Base-by-base conservation (phyloP, 1,284 basidiomycete species). In the Ustilago trichophora region DNA sequence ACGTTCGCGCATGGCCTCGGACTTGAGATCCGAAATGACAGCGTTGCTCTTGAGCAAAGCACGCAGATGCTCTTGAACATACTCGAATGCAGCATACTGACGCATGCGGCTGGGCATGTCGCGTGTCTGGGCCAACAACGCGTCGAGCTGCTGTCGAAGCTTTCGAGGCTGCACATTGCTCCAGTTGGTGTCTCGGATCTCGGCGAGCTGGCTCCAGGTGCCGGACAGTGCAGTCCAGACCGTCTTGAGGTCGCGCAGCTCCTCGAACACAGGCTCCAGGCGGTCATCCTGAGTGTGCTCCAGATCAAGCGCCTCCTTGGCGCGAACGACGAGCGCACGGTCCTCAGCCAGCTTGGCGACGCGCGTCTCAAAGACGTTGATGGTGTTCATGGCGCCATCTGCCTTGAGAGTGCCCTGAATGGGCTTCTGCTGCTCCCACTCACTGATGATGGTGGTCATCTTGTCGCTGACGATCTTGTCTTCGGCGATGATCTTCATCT, bases 61-160 rank as follows among this genome's bases (percentile, higher is more conserved):
- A 42, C 90, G 87, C 54, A 99, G 85, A 16, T 90, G 86, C 43
- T 98, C 95, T 78, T 98, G 95, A 3, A 98, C 93, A 80, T 92
- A 95, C 84, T 98, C 96, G 78, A 98, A 98, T 0, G 96, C 96
- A 9, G 93, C 92, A 81, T 98, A 99, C 82, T 98, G 96, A 58
- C 96, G 88, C 96, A 98, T 98, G 53, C 94, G 87, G 43, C 92
- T 96, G 0, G 96, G 96, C 94, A 99, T 95, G 46, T 98, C 95
- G 83, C 94, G 93, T 16, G 94, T 98, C 26, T 92, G 93, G 22
- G 87, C 86, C 47, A 98, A 83, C 48, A 98, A 85, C 4, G 86
- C 88, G 76, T 99, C 96, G 55, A 98, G 89, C 73, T 93, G 91
- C 78, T 95, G 92, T 69, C 96, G 89, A 56, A 99, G 83, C 83